Evolutionary conservation across 768 basidiomycete species (phyloP).

Genomic region (Coprinellus aureogranulatus): DNA sequence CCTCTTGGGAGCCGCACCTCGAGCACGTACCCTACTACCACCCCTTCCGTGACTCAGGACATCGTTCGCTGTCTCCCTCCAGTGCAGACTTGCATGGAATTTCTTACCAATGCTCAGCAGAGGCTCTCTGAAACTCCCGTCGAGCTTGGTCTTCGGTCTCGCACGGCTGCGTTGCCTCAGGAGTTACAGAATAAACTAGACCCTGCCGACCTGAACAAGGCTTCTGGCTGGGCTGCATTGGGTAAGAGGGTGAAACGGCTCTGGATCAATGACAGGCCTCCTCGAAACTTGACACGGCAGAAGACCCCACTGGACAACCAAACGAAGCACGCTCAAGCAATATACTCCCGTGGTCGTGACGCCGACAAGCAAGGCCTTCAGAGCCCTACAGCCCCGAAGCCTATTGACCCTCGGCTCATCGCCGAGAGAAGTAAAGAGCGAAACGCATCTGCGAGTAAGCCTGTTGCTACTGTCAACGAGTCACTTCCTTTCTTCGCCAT

Average conservation of each 20-base stretch:
- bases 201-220: too few relatives aligned
- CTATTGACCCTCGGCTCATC: too few relatives aligned
- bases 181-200: neutral
- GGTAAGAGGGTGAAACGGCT: neutral
- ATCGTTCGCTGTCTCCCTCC: neutral
- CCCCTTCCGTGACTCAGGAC: neutral
- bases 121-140: neutral
- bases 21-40: neutral
- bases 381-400: too few relatives aligned
- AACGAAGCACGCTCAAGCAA: too few relatives aligned
- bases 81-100: neutral
- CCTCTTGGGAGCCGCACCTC: neutral
- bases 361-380: too few relatives aligned
- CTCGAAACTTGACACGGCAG: neutral
- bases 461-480: neutral
- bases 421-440: too few relatives aligned
- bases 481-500: constrained; percentile 55
- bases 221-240: too few relatives aligned
- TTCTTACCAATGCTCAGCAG: neutral
- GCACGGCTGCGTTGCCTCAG: neutral
- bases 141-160: neutral
- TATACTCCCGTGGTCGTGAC: too few relatives aligned
- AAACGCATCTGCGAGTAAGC: too few relatives aligned
- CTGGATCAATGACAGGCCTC: neutral
- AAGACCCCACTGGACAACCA: too few relatives aligned